Evolutionary conservation across 106 monocot species (phyloP).

Genomic region (Vanilla planifolia): DNA sequence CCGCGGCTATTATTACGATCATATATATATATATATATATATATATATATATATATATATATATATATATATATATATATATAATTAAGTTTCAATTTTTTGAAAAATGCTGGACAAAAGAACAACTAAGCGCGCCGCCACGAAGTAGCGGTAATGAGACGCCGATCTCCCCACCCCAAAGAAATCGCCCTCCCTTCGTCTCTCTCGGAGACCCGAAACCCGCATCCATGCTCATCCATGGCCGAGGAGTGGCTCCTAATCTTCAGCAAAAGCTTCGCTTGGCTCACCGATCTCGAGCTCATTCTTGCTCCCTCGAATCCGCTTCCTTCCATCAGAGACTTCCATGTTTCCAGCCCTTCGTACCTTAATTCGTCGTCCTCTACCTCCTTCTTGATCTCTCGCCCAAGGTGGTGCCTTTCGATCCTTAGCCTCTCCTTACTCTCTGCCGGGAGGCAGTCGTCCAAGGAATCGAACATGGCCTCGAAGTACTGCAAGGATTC

Average conservation of each 20-base stretch:
- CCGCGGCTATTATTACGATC: too few relatives aligned
- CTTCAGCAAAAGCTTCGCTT: constrained; percentile 50
- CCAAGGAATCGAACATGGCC: constrained; percentile 40
- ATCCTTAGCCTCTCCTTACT: constrained; percentile 37
- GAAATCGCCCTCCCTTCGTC: constrained; percentile 32
- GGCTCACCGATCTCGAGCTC: constrained; percentile 46
- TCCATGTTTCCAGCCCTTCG: constrained; percentile 28
- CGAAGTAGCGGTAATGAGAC: constrained; percentile 26
- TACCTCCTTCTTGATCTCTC: constrained; percentile 27
- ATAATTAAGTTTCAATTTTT: too few relatives aligned
- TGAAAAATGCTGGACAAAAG: too few relatives aligned
- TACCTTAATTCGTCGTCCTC: constrained; percentile 5
- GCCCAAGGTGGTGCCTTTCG: constrained; percentile 41
- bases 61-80: too few relatives aligned
- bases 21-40: too few relatives aligned
- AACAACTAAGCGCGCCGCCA: constrained; percentile 27
- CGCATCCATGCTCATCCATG: constrained; percentile 13
- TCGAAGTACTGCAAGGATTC: constrained; percentile 31
- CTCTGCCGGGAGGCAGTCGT: constrained; percentile 33
- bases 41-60: too few relatives aligned
- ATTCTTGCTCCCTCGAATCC: constrained; percentile 22
- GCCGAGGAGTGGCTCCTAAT: constrained; percentile 32
- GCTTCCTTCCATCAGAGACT: constrained; percentile 22
- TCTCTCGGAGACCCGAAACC: constrained; percentile 27
- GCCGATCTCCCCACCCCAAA: constrained; percentile 28